Base-by-base conservation (phyloP, 495 filamentous ascomycete genomes). In the Platismatia glauca region DNA sequence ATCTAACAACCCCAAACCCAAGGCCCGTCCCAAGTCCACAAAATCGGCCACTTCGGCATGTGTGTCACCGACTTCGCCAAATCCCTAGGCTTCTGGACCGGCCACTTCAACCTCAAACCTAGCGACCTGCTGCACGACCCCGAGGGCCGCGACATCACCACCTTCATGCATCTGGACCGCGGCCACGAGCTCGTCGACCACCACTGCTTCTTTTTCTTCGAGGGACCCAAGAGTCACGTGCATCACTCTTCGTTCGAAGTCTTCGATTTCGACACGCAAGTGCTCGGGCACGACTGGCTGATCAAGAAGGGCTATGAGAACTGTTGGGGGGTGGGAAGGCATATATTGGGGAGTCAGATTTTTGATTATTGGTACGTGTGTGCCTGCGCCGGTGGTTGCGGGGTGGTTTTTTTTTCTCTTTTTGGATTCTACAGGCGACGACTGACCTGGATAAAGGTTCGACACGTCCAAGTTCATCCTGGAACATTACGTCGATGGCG, bases 201-300 rank as follows among this genome's bases (percentile, higher is more conserved):
- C 66, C 88, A 90, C 73, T 77, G 71, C n/a, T 84, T 90, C 70
- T 90, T 90, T 78, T 78, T 90, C 66, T 78, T 77, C 66, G 63
- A 74, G n/a, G 79, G 78, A 5, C 71, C 78, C 8, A 79, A 78
- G 20, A 72, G 74, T 20, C 83, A 87, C 68, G 84, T 90, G 3
- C 88, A 90, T 70, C 88, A 91, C 68, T 82, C 81, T 34, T 84
- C 80, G 5, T 91, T 86, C 62, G 88, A 91, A 71, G 86, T 89
- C 9, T 81, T 87, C 69, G 87, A 91, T 68, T 88, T 87, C 67
- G 88, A 91, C 65, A 82, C 84, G 0, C 87, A 90, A 74, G 75
- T 85, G 39, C 76, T 90, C 7, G 88, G 88, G 3, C 88, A 91
- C 70, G 79, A 88, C 57, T 89, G 84, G 83, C 77, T 91, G 11